Evolutionary conservation across 2,329 filamentous ascomycete species (phyloP).

Genomic region (Colletotrichum brevisporum): DNA sequence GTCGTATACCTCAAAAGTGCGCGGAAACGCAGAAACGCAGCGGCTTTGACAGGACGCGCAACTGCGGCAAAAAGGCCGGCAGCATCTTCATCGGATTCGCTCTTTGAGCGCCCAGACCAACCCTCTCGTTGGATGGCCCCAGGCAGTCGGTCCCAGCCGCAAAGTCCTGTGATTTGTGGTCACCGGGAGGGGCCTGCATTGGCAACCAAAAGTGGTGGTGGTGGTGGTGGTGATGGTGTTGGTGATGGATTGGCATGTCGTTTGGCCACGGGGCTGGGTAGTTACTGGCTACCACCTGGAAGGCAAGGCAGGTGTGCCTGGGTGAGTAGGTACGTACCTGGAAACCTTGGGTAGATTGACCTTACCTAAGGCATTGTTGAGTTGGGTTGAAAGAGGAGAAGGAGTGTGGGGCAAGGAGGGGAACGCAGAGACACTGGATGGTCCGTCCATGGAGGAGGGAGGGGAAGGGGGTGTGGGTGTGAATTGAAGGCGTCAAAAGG

Average conservation of each 20-base stretch:
- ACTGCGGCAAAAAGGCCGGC: slow-evolving; percentile 16
- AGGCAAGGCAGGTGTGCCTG: too few relatives aligned
- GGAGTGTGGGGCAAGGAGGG: slow-evolving; percentile 8
- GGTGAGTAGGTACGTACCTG: too few relatives aligned
- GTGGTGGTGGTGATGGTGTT: slow-evolving; percentile 9
- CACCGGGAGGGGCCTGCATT: slow-evolving; percentile 37
- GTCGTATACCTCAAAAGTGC: too few relatives aligned
- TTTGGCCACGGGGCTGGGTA: slow-evolving; percentile 10
- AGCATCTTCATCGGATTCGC: slow-evolving; percentile 19
- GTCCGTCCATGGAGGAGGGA: too few relatives aligned
- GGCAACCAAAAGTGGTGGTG: slow-evolving; percentile 23
- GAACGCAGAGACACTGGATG: neutral
- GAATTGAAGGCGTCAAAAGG: too few relatives aligned
- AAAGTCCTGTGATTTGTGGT: slow-evolving; percentile 37
- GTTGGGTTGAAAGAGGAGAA: neutral
- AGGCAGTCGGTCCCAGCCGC: slow-evolving; percentile 28
- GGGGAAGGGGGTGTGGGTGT: slow-evolving; percentile 8
- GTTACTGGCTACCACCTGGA: too few relatives aligned
- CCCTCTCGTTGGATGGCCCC: slow-evolving; percentile 24
- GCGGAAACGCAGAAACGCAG: too few relatives aligned
- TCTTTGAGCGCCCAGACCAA: slow-evolving; percentile 24
- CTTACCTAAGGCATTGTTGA: slow-evolving; percentile 17
- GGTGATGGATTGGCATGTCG: slow-evolving; percentile 25
- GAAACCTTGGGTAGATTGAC: neutral
- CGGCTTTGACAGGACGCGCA: slow-evolving; percentile 10